These are phyloP conservation scores for Pseudogymnoascus sp. DNA, from an alignment of 2,329 filamentous ascomycete genomes.

Conservation along the genomic window DNA sequence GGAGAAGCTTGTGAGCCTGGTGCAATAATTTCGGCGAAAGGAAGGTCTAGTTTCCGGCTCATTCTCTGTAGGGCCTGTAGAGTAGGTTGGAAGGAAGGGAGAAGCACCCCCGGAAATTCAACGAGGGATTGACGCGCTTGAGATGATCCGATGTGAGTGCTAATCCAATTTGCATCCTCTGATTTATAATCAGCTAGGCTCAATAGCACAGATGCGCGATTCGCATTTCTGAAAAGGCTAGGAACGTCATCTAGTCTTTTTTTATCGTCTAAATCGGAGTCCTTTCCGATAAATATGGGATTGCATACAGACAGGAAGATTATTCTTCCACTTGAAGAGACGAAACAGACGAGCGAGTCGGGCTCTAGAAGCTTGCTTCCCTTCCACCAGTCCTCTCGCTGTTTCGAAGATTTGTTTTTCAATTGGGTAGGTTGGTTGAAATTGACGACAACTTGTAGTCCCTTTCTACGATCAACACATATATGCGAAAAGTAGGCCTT, in stretches of 20 bases:
- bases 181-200: slow-evolving; percentile 23
- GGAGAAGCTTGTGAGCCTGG: slow-evolving; percentile 21
- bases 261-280: slow-evolving; percentile 16
- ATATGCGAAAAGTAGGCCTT: slow-evolving; percentile 17
- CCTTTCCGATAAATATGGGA: slow-evolving; percentile 16
- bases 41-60: slow-evolving; percentile 35
- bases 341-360: slow-evolving; percentile 42
- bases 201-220: slow-evolving; percentile 25
- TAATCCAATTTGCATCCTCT: slow-evolving; percentile 19
- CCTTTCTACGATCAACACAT: slow-evolving; percentile 24
- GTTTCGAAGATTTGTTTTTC: slow-evolving; percentile 18
- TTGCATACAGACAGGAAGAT: slow-evolving; percentile 37
- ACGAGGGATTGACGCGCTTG: slow-evolving; percentile 34
- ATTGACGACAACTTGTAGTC: slow-evolving; percentile 37
- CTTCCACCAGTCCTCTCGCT: slow-evolving; percentile 42
- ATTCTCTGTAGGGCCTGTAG: slow-evolving; percentile 48
- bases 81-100: slow-evolving; percentile 50
- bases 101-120: slow-evolving; percentile 53
- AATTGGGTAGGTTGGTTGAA: slow-evolving; percentile 37
- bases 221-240: slow-evolving; percentile 23
- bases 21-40: slow-evolving; percentile 41
- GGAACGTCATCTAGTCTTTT: slow-evolving; percentile 15
- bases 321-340: slow-evolving; percentile 32
- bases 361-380: slow-evolving; percentile 39
- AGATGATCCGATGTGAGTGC: slow-evolving; percentile 14